Evolutionary conservation across 371 early-diverging fungal genomes (phyloP), one percentile per base, ranked within the genome.

Genomic region (Mortierella sp.): DNA sequence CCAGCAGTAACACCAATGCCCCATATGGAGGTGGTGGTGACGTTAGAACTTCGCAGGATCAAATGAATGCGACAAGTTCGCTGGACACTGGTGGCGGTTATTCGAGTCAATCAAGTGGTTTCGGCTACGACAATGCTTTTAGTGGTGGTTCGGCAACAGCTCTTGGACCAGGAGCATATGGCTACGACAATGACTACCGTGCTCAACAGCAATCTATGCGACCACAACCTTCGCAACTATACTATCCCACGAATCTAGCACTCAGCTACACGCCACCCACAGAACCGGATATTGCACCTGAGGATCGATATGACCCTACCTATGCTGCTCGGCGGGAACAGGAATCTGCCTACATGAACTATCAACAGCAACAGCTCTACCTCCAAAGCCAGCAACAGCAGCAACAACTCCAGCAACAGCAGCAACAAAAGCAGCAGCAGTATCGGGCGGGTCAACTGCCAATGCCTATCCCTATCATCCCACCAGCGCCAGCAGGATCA

Each of bases 181-280:
- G 58, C 2, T 55, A 73, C 47, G 74, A 38, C 42, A 58, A 74
- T 21, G 78, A 38, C 24, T 24, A 80, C 3, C 73, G 26, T 9
- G 8, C 48, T 4, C 42, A 26, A 8, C 73, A 60, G 24, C 76
- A 63, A 14, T 26, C 50, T 34, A 9, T 60, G 75, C 75, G 57
- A 13, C 71, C 70, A 28, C 76, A 63, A 45, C 74, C 31, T 13
- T 54, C 48, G 26, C 58, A 44, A 52, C 26, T 50, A 7, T 28
- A 28, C 47, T 73, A 73, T 31, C 45, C 34, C 7, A 4, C 16
- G 11, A 55, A 9, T 24, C 77, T 72, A 24, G 13, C 34, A 47
- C n/a, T 78, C 65, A 55, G 42, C 28, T 79, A 79, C 34, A 65
- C 28, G 16, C 70, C 74, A 52, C 79, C 79, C 13, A 48, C 54